Evolutionary conservation across 1,284 basidiomycete genomes (phyloP).

Genomic region (Leccinum huronense): DNA sequence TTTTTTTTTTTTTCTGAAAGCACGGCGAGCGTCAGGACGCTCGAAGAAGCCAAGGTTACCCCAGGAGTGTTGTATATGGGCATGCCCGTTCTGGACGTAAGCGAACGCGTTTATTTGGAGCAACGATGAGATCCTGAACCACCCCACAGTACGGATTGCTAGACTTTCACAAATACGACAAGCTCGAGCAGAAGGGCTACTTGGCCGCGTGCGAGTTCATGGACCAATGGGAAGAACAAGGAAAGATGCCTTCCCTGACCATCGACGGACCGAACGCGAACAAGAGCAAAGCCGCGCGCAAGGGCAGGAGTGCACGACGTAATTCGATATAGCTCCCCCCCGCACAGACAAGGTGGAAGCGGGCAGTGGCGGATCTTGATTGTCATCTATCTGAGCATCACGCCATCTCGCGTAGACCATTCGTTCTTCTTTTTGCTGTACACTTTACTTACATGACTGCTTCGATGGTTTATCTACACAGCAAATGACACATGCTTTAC

Average conservation of each 20-base stretch:
- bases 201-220: slow-evolving; percentile 72
- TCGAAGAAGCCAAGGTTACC: slow-evolving; percentile 91
- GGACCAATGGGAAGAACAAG: slow-evolving; percentile 79
- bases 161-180: slow-evolving; percentile 79
- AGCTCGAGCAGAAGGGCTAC: slow-evolving; percentile 85
- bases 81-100: slow-evolving; percentile 90
- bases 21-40: slow-evolving; percentile 91
- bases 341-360: neutral
- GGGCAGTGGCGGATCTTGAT: neutral
- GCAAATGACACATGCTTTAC: slow-evolving; percentile 21
- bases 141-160: slow-evolving; percentile 67
- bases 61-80: slow-evolving; percentile 90
- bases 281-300: slow-evolving; percentile 50
- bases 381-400: neutral
- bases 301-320: slow-evolving; percentile 71
- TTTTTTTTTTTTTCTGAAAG: slow-evolving; percentile 40
- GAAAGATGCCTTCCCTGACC: slow-evolving; percentile 69
- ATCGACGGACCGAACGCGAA: slow-evolving; percentile 53
- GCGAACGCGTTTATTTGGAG: slow-evolving; percentile 18
- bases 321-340: slow-evolving; percentile 56
- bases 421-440: neutral
- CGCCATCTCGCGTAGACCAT: neutral
- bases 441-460: neutral
- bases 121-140: neutral
- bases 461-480: slow-evolving; percentile 24